Evolutionary conservation across 805 yeast genomes (phyloP), one percentile per base, ranked within the genome.

Genomic region (Cyberlindnera maclurae): DNA sequence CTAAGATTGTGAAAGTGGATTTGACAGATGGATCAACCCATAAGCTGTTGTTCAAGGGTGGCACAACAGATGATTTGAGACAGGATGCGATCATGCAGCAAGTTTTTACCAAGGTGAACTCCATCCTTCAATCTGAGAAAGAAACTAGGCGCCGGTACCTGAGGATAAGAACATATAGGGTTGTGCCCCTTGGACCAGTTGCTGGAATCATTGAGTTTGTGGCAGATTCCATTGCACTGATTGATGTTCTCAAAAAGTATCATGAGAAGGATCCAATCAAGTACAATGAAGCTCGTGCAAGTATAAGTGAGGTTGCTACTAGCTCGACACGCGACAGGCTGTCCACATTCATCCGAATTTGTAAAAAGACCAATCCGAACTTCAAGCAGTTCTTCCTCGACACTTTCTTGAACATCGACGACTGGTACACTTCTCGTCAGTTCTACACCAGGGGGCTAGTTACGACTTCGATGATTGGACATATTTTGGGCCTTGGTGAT

Each of bases 71-170:
- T 61, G 98, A 93, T 60, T 64, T 93, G 37, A 66, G 97, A 37
- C 98, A 94, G 60, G 99, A 93, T 62, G 84, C 95, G 0, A 86
- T 93, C 40, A 94, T 93, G 98, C 94, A 90, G 57, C 97, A 93
- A 56, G 97, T 90, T 2, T 93, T 94, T 58, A 82, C 73, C 15
- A 85, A 88, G 51, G 96, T 88, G 12, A 88, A 89, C 52, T 60
- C 66, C 12, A 71, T 87, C 28, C 68, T 90, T 39, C 57, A 49
- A 10, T 63, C 63, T 17, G 77, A 84, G 51, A 68, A 68, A 37
- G 74, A 73, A 26, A 68, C 90, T 0, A 57, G 78, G 18, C 68
- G 63, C 36, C 58, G 89, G n/a, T 59, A 65, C 2, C 62, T 90
- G 41, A 65, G 72, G 3, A 73, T 93, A 1, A 63, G 95, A 35